A percentile compares a stretch with the other conserved stretches of the same genome.
phyloP scores from a whole-genome alignment of 345 rosid genomes.

The Mangifera indica region DNA sequence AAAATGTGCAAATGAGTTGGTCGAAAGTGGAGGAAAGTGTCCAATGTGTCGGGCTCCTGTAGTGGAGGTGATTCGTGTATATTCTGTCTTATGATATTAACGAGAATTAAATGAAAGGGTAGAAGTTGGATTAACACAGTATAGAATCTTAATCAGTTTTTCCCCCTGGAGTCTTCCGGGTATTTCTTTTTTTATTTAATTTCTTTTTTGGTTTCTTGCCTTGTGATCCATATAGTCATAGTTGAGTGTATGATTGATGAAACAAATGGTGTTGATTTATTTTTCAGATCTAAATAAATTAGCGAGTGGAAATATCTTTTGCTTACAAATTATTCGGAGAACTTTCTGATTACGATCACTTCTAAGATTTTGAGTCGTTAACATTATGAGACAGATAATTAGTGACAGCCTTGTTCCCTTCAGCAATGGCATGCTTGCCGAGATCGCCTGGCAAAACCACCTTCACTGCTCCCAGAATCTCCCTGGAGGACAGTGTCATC shows the following conservation, averaged over 20 bases:
- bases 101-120: background rate
- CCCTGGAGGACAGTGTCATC: conserved; percentile 61
- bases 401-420: conserved; percentile 65
- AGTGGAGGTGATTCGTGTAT: conserved; percentile 84
- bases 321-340: background rate
- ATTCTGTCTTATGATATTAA: conserved; percentile 46
- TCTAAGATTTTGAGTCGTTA: background rate
- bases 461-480: conserved; percentile 65
- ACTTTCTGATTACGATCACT: background rate
- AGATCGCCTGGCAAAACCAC: conserved; percentile 78
- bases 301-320: conserved; percentile 16
- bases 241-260: conserved; percentile 21
- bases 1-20: conserved; percentile 74
- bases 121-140: conserved; percentile 16
- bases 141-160: conserved; percentile 9
- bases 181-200: conserved; percentile 16
- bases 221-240: conserved; percentile 1
- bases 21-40: conserved; percentile 72
- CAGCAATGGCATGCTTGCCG: conserved; percentile 68
- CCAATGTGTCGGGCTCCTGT: conserved; percentile 96
- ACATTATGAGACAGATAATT: conserved; percentile 35
- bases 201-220: conserved; percentile 5
- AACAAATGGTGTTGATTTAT: conserved; percentile 18
- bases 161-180: conserved; percentile 25
- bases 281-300: conserved; percentile 27